These are phyloP conservation scores for Calendula officinalis DNA, from an alignment of 129 eudicot species.

Conservation along the genomic window DNA sequence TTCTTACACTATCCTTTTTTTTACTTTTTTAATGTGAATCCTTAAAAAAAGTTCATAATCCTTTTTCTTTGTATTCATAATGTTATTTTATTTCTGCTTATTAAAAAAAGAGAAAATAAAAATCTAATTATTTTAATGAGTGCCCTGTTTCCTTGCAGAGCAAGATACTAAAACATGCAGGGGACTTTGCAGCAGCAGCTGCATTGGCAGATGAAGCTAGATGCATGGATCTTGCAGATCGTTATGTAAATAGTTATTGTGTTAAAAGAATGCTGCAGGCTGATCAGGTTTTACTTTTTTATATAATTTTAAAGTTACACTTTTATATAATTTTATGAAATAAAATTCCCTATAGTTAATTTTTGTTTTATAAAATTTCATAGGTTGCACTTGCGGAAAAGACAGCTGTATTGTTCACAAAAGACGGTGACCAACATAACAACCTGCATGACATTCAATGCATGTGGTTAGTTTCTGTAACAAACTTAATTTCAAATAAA, in stretches of 20 bases:
- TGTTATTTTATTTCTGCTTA: no score
- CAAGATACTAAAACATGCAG: constrained; percentile 90
- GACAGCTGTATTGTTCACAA: constrained; percentile 94
- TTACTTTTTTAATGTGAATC: no score
- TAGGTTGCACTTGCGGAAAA: constrained; percentile 90
- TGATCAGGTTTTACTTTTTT: constrained; percentile 57
- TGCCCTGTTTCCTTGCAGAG: constrained; percentile 47
- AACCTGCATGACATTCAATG: constrained; percentile 98
- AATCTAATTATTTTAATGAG: neutral
- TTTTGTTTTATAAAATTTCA: constrained; percentile 21
- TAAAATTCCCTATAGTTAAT: neutral
- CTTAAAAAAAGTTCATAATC: no score
- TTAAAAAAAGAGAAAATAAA: neutral
- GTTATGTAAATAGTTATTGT: constrained; percentile 89
- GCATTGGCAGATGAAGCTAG: constrained; percentile 98
- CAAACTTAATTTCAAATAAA: constrained; percentile 7
- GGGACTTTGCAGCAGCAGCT: constrained; percentile 92
- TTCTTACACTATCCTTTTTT: constrained; percentile 17
- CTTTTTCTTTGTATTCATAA: no score
- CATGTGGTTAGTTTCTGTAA: constrained; percentile 78
- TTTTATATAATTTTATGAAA: neutral
- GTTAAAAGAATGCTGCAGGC: constrained; percentile 99
- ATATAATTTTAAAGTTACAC: no score
- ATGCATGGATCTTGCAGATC: constrained; percentile 99
- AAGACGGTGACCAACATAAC: constrained; percentile 99